A percentile compares a stretch with the other conserved stretches of the same genome.
These are phyloP conservation scores for Quercus berberidifolia DNA, from an alignment of 306 rosid species.

Conservation along the genomic window DNA sequence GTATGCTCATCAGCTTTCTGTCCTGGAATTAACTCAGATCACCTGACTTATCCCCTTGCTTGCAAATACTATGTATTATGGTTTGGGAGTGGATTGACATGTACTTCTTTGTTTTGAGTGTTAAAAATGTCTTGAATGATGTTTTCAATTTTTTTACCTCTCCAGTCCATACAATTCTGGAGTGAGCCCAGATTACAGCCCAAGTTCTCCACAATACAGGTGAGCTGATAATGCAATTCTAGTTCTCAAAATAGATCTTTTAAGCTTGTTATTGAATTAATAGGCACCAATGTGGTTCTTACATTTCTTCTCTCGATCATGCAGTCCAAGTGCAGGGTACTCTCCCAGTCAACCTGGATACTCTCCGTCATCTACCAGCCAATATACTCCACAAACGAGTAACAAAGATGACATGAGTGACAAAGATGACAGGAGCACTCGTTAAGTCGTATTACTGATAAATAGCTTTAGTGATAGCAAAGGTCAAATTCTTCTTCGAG, in stretches of 20 bases:
- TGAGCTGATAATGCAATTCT: constrained; percentile 14
- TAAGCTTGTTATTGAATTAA: neutral
- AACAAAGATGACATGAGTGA: constrained; percentile 41
- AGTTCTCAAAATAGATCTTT: neutral
- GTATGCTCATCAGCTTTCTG: too few species aligned
- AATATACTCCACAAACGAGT: constrained; percentile 85
- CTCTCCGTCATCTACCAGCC: constrained; percentile 94
- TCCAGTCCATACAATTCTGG: constrained; percentile 83
- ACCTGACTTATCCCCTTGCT: neutral
- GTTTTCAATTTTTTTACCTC: constrained; percentile 6
- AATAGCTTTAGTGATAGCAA: neutral
- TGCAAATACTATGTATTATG: neutral
- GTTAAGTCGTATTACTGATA: constrained; percentile 28
- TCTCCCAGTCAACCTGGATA: constrained; percentile 99
- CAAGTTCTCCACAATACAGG: constrained; percentile 94
- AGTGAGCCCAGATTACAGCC: constrained; percentile 84
- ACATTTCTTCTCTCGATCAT: neutral
- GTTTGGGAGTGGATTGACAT: neutral
- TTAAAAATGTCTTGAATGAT: neutral
- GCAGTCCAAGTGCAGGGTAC: constrained; percentile 96
- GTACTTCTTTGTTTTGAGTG: neutral
- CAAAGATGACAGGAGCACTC: constrained; percentile 57
- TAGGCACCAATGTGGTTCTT: constrained; percentile 9
- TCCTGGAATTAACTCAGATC: too few species aligned
- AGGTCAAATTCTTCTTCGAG: constrained; percentile 13